Conservation (phyloP, 2,329 filamentous ascomycete species). For the Dryadomyces sulphureus region DNA sequence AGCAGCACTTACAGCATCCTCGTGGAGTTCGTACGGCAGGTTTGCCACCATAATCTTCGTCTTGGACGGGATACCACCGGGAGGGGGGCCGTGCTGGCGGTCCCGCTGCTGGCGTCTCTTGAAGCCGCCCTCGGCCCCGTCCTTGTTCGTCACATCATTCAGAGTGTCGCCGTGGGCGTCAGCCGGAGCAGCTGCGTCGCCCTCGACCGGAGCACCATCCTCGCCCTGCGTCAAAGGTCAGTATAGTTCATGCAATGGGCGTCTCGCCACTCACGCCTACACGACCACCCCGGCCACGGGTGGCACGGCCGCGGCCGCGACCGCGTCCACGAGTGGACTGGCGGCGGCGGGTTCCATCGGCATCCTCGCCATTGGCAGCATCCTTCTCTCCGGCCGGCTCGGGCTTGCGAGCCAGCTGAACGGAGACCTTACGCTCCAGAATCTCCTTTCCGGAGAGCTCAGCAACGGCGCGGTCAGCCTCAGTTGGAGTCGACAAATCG, state of each 20-base stretch:
- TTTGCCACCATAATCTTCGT: slow-evolving; percentile 99
- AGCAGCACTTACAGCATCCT: slow-evolving; percentile 64
- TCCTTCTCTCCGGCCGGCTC: slow-evolving; percentile 75
- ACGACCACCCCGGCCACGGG: slow-evolving; percentile 51
- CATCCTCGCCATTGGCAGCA: slow-evolving; percentile 60
- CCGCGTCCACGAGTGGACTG: slow-evolving; percentile 52
- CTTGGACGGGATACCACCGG: slow-evolving; percentile 95
- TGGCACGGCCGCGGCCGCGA: slow-evolving; percentile 51
- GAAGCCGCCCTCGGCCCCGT: slow-evolving; percentile 41
- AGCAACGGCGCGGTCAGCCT: slow-evolving; percentile 88
- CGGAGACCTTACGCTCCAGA: slow-evolving; percentile 95
- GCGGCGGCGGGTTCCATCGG: slow-evolving; percentile 48
- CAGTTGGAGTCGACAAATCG: slow-evolving; percentile 83
- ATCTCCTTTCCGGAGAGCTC: slow-evolving; percentile 97
- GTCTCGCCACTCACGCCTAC: slow-evolving; percentile 29
- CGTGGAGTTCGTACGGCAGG: slow-evolving; percentile 92
- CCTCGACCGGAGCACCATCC: slow-evolving; percentile 27
- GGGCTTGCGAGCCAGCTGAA: slow-evolving; percentile 95
- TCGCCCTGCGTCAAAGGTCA: slow-evolving; percentile 19
- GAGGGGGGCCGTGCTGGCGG: slow-evolving; percentile 82
- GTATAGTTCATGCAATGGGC: neutral
- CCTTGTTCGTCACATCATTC: slow-evolving; percentile 46
- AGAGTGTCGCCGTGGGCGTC: slow-evolving; percentile 38
- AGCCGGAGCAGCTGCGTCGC: slow-evolving; percentile 30
- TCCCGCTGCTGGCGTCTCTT: slow-evolving; percentile 41